These are phyloP conservation scores for Claviceps citrina DNA, from an alignment of 2,329 filamentous ascomycete genomes.

Conservation along the genomic window DNA sequence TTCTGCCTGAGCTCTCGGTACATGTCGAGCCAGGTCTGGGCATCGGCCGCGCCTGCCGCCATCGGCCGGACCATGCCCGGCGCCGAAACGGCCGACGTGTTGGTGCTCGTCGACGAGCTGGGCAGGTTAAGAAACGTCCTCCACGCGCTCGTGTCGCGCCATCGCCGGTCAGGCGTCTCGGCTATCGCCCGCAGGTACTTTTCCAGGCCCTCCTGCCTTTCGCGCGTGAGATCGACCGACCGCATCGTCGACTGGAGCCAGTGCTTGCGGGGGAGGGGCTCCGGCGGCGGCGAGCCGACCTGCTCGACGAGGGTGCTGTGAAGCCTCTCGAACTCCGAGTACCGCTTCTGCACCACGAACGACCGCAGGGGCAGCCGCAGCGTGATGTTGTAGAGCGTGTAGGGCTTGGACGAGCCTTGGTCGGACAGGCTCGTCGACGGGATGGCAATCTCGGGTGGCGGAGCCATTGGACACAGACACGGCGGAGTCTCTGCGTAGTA, in stretches of 20 bases:
- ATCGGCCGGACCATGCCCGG: conserved; percentile 27
- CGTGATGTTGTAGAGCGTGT: conserved; percentile 65
- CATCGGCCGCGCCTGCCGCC: conserved; percentile 34
- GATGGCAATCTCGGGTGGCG: conserved; percentile 51
- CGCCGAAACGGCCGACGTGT: conserved; percentile 33
- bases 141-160: conserved; percentile 61
- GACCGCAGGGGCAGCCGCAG: conserved; percentile 62
- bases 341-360: conserved; percentile 64
- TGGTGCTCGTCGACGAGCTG: conserved; percentile 28
- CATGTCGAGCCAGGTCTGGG: conserved; percentile 60
- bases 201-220: conserved; percentile 54
- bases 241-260: conserved; percentile 63
- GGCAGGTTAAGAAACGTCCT: conserved; percentile 59
- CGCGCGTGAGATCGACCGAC: conserved; percentile 53
- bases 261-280: conserved; percentile 53
- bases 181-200: conserved; percentile 58
- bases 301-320: conserved; percentile 45
- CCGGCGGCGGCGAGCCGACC: conserved; percentile 49
- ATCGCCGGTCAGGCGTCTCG: conserved; percentile 55
- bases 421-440: conserved; percentile 46
- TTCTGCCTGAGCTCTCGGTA: conserved; percentile 58
- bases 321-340: conserved; percentile 61
- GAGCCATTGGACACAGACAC: conserved; percentile 44
- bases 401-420: conserved; percentile 42
- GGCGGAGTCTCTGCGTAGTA: neutral